Percentiles rank a stretch among this genome's conserved stretches.
These are phyloP conservation scores for Calonectria henricotiae DNA, from an alignment of 2,329 filamentous ascomycete species.

Conservation along the genomic window DNA sequence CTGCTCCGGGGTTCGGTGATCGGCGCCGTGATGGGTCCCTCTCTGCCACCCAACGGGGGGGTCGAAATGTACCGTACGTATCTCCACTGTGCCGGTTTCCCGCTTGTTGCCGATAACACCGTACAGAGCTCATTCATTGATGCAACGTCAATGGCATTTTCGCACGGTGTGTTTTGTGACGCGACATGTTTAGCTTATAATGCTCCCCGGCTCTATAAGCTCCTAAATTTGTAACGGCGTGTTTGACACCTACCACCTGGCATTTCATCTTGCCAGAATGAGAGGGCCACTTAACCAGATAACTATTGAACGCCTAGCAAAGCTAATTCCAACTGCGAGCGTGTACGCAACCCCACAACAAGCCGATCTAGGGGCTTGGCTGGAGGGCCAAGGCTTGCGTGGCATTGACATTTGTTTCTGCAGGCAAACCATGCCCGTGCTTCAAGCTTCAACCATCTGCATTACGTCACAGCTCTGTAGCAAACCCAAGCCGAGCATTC, in stretches of 20 bases:
- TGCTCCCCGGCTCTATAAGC: not conserved
- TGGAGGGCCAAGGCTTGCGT: slow-evolving; percentile 10
- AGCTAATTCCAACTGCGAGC: slow-evolving; percentile 8
- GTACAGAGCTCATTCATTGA: not conserved
- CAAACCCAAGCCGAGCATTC: not conserved
- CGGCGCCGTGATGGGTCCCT: slow-evolving; percentile 16
- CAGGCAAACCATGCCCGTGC: not conserved
- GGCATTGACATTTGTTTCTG: slow-evolving; percentile 6
- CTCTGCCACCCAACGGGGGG: slow-evolving; percentile 13
- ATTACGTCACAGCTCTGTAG: slow-evolving; percentile 4
- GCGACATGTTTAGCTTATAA: not conserved
- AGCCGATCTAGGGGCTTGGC: not conserved
- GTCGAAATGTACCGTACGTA: slow-evolving; percentile 14
- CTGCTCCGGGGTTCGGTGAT: slow-evolving; percentile 30
- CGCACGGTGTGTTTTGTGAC: slow-evolving; percentile 1
- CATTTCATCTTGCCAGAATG: not conserved
- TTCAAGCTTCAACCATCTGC: not conserved
- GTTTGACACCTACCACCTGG: slow-evolving; percentile 2
- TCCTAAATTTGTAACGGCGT: not conserved
- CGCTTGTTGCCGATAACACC: slow-evolving; percentile 8
- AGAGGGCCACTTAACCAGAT: not conserved
- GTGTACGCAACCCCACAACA: not conserved
- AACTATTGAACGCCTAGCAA: not conserved
- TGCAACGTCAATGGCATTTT: not conserved
- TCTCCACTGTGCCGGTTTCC: slow-evolving; percentile 25